Base-by-base conservation (phyloP, 2,329 filamentous ascomycete species). In the Aspergillus pseudoterreus region DNA sequence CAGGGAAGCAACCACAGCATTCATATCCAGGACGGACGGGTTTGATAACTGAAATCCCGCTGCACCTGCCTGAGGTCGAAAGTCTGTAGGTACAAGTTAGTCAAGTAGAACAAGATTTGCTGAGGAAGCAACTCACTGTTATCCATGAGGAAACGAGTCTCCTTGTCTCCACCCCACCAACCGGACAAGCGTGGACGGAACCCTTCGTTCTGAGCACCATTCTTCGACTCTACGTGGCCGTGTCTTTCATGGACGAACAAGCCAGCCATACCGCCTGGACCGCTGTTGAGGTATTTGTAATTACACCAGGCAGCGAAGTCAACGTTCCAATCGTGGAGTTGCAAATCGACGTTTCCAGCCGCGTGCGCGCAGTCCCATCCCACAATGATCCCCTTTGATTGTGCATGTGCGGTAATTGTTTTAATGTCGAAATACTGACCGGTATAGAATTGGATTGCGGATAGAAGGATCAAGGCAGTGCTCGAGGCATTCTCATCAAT, bases 261-360 rank as follows among this genome's bases (percentile, higher is more conserved):
- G 0, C 87, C 90, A 1, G 83, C 90, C 57, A 95, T 95, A 14
- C 85, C 80, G 4, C 91, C 91, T 0, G 91, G 90, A 0, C 91
- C 91, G 22, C 85, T 84, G 66, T 95, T 95, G 68, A 95, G 81
- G 74, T 96, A 96, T 74, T 96, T 96, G 79, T 96, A 96, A 15
- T 86, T 92, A 71, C 91, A 96, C 91, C 91, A 96, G 49, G 82
- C 88, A 14, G 92, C 91, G 63, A 95, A 95, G 69, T 96, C 91
- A 32, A 95, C 90, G 59, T 88, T 81, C 91, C 91, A 96, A 61
- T 92, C 88, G 70, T 95, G 90, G 17, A 96, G 78, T 52, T 78
- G 73, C 15, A 96, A 72, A 38, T 87, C 84, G 2, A 95, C 88
- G 64, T 96, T 96, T 30, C 91, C 91, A 19, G 82, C 88, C 0